These are phyloP conservation scores for Takashimella tepidaria DNA, from an alignment of 1,284 basidiomycete genomes.

Conservation along the genomic window DNA sequence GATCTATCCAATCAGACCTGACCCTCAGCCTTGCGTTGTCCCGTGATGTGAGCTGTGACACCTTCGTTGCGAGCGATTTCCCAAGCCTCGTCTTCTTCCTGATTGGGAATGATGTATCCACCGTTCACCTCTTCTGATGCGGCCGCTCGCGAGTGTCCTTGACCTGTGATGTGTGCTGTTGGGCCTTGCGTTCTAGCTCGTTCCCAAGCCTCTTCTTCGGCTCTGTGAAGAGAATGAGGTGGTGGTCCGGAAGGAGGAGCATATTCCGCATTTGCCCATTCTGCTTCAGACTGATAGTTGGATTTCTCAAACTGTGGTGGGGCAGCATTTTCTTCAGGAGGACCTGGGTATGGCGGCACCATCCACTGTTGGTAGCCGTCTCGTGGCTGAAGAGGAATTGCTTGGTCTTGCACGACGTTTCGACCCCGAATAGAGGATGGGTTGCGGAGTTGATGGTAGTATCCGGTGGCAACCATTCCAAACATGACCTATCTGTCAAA, in stretches of 20 bases:
- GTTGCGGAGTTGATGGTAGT: slow-evolving; percentile 65
- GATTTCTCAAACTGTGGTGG: slow-evolving; percentile 27
- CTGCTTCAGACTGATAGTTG: slow-evolving; percentile 32
- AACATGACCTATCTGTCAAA: slow-evolving; percentile 55
- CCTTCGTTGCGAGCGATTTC: slow-evolving; percentile 31
- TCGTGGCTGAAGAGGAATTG: slow-evolving; percentile 21
- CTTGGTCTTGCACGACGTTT: slow-evolving; percentile 29
- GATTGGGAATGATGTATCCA: slow-evolving; percentile 32
- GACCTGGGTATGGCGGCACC: slow-evolving; percentile 45
- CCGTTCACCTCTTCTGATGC: slow-evolving; percentile 5
- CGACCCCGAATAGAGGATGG: slow-evolving; percentile 52
- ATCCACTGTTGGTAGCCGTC: slow-evolving; percentile 33
- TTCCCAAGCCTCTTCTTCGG: slow-evolving; percentile 42
- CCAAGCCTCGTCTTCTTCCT: slow-evolving; percentile 43
- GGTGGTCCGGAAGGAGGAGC: slow-evolving; percentile 26
- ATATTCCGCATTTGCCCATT: slow-evolving; percentile 29
- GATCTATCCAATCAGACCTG: neutral
- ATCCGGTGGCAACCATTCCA: slow-evolving; percentile 58
- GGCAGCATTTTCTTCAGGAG: slow-evolving; percentile 11
- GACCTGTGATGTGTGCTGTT: slow-evolving; percentile 40
- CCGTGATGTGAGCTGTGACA: slow-evolving; percentile 40
- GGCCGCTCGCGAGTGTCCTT: slow-evolving; percentile 10
- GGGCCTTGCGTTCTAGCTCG: slow-evolving; percentile 27
- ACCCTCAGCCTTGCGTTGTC: slow-evolving; percentile 3
- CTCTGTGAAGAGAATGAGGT: slow-evolving; percentile 15